phyloP scores from a whole-genome alignment of 1,139 yeast species.

The Diutina scorzettiae region DNA sequence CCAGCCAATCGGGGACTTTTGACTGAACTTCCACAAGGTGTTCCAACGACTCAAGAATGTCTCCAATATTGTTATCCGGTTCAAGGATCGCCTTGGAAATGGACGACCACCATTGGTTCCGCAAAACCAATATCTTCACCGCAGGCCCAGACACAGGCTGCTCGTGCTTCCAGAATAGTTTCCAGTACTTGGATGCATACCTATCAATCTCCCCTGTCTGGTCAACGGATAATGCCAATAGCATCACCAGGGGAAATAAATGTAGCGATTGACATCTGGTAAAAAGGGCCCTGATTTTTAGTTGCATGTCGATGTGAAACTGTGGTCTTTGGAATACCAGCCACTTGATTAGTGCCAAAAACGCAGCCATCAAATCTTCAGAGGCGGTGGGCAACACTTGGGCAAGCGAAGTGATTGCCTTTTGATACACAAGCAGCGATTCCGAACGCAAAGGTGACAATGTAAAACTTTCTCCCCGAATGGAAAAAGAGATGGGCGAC shows the following conservation, averaged over 20 bases:
- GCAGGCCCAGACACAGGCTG: background rate
- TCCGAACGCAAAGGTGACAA: background rate
- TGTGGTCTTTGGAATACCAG: background rate
- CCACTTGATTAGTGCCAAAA: background rate
- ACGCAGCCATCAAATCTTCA: background rate
- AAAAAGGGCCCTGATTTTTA: background rate
- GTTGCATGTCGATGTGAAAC: background rate
- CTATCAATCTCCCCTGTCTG: slow-evolving; percentile 6
- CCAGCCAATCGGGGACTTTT: slow-evolving; percentile 6
- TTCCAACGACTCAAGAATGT: background rate
- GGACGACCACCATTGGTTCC: slow-evolving; percentile 14
- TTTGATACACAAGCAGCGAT: background rate
- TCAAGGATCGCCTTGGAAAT: slow-evolving; percentile 11
- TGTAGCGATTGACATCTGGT: background rate
- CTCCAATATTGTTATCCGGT: background rate
- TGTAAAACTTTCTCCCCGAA: background rate
- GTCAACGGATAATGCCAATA: background rate
- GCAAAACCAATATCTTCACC: slow-evolving; percentile 8
- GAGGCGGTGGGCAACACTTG: background rate
- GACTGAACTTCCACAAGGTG: slow-evolving; percentile 8
- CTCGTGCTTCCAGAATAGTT: background rate
- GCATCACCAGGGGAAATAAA: background rate
- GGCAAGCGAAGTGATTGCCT: background rate
- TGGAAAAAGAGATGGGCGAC: background rate
- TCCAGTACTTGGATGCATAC: background rate